Evolutionary conservation across 495 filamentous ascomycete species (phyloP).

Genomic region (Aspergillus cavernicola): DNA sequence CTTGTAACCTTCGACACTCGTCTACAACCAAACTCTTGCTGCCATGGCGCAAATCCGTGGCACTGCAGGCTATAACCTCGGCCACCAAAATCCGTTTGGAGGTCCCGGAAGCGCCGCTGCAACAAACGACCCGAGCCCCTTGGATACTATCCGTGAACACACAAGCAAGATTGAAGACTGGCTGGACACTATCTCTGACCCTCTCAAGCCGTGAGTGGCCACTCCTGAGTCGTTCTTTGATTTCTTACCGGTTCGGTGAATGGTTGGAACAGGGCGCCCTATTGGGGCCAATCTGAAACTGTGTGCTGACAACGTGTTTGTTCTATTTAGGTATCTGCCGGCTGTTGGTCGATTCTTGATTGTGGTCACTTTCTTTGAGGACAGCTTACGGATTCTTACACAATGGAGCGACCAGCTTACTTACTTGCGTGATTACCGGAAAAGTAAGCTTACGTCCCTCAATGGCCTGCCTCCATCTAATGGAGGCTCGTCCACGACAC

Average conservation of each 20-base stretch:
- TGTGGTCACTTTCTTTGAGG: slow-evolving; percentile 97
- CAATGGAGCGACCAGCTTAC: slow-evolving; percentile 96
- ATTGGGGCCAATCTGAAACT: slow-evolving; percentile 6
- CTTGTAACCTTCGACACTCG: neutral
- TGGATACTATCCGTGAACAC: slow-evolving; percentile 88
- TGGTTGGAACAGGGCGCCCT: neutral
- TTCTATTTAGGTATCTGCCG: slow-evolving; percentile 71
- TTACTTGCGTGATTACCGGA: slow-evolving; percentile 88
- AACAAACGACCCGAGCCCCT: slow-evolving; percentile 73
- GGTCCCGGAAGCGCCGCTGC: slow-evolving; percentile 57
- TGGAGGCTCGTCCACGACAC: neutral
- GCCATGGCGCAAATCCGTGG: slow-evolving; percentile 94
- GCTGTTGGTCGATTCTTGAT: slow-evolving; percentile 96
- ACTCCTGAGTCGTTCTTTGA: neutral
- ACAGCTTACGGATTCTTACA: slow-evolving; percentile 91
- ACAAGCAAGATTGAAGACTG: slow-evolving; percentile 98
- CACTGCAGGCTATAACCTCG: slow-evolving; percentile 93
- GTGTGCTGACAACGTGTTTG: slow-evolving; percentile 37
- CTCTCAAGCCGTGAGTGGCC: slow-evolving; percentile 86
- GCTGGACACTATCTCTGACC: slow-evolving; percentile 83
- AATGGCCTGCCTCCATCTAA: neutral
- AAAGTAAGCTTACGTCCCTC: slow-evolving; percentile 59
- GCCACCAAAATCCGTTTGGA: slow-evolving; percentile 70
- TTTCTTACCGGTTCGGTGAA: slow-evolving; percentile 11
- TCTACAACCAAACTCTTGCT: slow-evolving; percentile 3